Percentiles rank a stretch among this genome's conserved stretches.
These are phyloP conservation scores for Noccaea caerulescens DNA, from an alignment of 345 rosid species.

Conservation along the genomic window DNA sequence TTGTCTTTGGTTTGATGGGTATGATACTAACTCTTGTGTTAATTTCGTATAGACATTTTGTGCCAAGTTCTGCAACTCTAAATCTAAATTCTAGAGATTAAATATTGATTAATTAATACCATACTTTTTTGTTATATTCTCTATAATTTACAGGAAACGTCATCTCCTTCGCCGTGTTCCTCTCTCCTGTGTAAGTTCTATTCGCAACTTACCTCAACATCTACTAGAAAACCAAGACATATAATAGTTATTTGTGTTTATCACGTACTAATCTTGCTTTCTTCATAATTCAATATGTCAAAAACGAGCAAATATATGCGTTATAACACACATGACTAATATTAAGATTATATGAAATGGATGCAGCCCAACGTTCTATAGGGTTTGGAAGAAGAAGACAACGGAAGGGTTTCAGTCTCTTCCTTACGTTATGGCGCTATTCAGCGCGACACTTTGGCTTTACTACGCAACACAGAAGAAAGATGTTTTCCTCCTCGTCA, in stretches of 20 bases:
- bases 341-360: conserved; percentile 2
- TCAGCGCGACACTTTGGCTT: conserved; percentile 69
- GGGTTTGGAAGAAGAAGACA: conserved; percentile 68
- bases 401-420: conserved; percentile 74
- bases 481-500: conserved; percentile 65
- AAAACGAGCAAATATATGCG: background rate
- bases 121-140: conserved; percentile 4
- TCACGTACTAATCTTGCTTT: conserved; percentile 3
- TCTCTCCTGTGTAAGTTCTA: conserved; percentile 71
- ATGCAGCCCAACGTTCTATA: conserved; percentile 67
- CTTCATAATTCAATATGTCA: background rate
- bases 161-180: conserved; percentile 59
- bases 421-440: conserved; percentile 65
- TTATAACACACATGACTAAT: background rate
- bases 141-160: conserved; percentile 61
- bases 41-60: conserved; percentile 9
- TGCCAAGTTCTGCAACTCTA: conserved; percentile 9
- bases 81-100: background rate
- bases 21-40: conserved; percentile 26
- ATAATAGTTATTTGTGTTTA: background rate
- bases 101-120: background rate
- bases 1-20: conserved; percentile 46
- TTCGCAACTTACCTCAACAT: background rate
- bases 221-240: conserved; percentile 2
- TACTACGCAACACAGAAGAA: conserved; percentile 66